These are phyloP conservation scores for Paxillus ammoniavirescens DNA, from an alignment of 768 basidiomycete species.

Conservation along the genomic window DNA sequence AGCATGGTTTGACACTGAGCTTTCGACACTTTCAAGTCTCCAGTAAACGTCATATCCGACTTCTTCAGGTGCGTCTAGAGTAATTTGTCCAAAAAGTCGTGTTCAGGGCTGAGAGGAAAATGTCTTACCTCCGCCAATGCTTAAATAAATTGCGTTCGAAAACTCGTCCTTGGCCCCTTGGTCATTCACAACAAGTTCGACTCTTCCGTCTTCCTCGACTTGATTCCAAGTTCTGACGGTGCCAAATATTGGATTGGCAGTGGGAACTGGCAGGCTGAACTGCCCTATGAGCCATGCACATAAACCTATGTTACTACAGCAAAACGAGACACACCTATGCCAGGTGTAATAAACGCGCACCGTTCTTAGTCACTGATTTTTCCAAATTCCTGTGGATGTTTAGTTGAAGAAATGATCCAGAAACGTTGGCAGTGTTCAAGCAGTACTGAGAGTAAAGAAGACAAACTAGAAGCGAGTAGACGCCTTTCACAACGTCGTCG, in stretches of 20 bases:
- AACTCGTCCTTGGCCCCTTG: constrained; percentile 14
- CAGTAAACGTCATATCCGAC: constrained; percentile 57
- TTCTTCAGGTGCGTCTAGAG: constrained; percentile 54
- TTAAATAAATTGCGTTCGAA: constrained; percentile 39
- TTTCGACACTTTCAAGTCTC: constrained; percentile 40
- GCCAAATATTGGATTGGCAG: constrained; percentile 40
- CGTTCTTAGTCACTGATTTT: constrained; percentile 51
- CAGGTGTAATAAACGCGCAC: constrained; percentile 54
- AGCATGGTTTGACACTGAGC: neutral
- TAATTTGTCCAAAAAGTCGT: neutral
- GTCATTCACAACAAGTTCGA: constrained; percentile 10
- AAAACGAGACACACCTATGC: constrained; percentile 42
- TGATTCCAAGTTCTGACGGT: constrained; percentile 40
- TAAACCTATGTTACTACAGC: constrained; percentile 14
- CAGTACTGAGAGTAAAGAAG: constrained; percentile 46
- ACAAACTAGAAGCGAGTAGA: constrained; percentile 46
- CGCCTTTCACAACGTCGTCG: neutral
- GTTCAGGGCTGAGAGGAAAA: neutral
- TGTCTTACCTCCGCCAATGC: constrained; percentile 45
- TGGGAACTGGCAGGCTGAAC: constrained; percentile 37
- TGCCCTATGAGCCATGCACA: no score
- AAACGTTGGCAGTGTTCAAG: constrained; percentile 36
- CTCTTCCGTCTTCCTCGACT: constrained; percentile 48
- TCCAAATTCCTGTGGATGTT: constrained; percentile 44
- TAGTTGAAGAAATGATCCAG: constrained; percentile 45